Evolutionary conservation across 2,329 filamentous ascomycete genomes (phyloP), one percentile per base, ranked within the genome.

Genomic region (Hymenoscyphus linearis): DNA sequence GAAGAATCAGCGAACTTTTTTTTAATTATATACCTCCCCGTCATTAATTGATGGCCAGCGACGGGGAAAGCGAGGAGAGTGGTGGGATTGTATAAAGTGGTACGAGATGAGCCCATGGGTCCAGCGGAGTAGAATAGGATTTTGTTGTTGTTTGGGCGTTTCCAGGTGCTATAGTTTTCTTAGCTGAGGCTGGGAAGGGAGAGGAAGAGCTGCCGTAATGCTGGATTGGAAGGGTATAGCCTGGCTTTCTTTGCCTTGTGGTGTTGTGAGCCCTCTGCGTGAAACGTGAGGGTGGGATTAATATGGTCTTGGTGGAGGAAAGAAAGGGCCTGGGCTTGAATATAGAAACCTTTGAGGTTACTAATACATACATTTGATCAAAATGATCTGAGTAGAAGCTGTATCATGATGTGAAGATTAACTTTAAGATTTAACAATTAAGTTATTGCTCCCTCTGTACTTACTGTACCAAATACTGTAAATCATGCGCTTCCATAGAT

Each of bases 11-110:
- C 62, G 57, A 62, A 55, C 60, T 60, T 55, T 60, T 63, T 64
- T 64, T 66, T 68, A 69, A 68, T 69, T 69, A 57, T 69, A 69
- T 66, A 67, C 61, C 63, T 61, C 58, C 50, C 52, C 58, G 37
- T 52, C 27, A 40, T 34, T 53, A 13, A 52, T 53, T 47, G 52
- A 34, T 31, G 26, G 27, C 27, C 26, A 18, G 52, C 16, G 52
- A 34, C 16, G 26, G 52, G 52, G 52, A 34, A 12, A 25, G 44
- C 18, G 52, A 34, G 31, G 52, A 25, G 14, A 52, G 13, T 27
- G 52, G 52, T 31, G n/a, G 27, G n/a, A 10, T 53, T 53, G 52
- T 53, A 53, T 34, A 53, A 53, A 53, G 52, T 53, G 52, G n/a
- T 27, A 53, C 31, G 52, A 53, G 25, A 31, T 50, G 44, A 50